Evolutionary conservation across 2,329 filamentous ascomycete genomes (phyloP), one percentile per base, ranked within the genome.

Genomic region (Fusarium devonianum): DNA sequence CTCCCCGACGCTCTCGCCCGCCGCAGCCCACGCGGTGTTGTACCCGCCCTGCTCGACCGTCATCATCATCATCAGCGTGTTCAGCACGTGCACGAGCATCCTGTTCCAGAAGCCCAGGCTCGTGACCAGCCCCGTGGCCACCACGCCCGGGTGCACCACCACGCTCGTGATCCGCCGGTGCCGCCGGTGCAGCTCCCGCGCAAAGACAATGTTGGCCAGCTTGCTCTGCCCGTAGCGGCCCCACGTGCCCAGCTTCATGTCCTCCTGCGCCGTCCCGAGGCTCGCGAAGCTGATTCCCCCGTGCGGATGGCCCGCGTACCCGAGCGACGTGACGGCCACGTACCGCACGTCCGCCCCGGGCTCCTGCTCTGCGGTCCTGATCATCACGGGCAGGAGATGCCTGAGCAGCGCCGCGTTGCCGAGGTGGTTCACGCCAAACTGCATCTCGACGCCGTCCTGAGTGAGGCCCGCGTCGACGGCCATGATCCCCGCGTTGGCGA

Each of bases 221-320:
- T 81, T 82, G 49, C 74, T 77, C n/a, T 76, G 74, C 7, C 71
- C 75, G 56, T 82, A 83, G 2, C 77, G 75, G 3, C 68, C 63
- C 70, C 73, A 78, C 4, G 74, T 71, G 23, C 70, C 73, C 4
- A 63, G 48, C 0, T 52, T 50, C 17, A 73, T 53, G 12, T 56
- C 36, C 18, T 60, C 56, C 28, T 68, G 62, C 28, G 57, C 61
- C 1, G 62, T 66, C 6, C 55, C 54, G 40, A 73, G 55, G 8
- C 53, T 59, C 1, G 64, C 62, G 21, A 72, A 68, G 1, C 63
- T 48, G 28, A 71, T 62, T 12, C 68, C 68, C 0, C 58, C 49
- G 23, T 40, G 37, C 2, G 69, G 68, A 41, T 69, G 63, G 0
- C 58, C 57, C 11, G 9, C 33, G 17, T 65, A 66, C 5, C 60